Conservation (phyloP, 225 moss, liverwort and hornwort genomes). For the Climacium dendroides region DNA sequence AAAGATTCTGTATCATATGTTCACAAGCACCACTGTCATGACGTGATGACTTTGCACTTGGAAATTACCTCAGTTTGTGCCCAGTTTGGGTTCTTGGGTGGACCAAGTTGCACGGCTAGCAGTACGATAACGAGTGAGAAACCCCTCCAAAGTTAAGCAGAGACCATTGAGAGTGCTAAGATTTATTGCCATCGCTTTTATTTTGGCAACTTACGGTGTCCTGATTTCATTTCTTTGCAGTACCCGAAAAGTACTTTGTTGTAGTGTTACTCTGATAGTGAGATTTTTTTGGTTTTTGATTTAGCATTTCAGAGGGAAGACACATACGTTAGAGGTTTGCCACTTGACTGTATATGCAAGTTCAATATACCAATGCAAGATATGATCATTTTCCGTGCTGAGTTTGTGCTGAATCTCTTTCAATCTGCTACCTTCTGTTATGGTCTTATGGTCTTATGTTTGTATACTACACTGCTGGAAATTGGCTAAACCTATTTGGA, state of each 20-base stretch:
- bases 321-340: background rate
- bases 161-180: background rate
- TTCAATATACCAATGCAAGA: conserved; percentile 4
- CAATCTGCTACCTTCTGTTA: background rate
- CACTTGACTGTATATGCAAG: conserved; percentile 8
- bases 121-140: conserved; percentile 23
- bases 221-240: background rate
- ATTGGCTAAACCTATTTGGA: background rate
- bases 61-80: background rate
- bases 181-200: background rate
- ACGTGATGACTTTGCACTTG: conserved; percentile 33
- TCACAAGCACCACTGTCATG: conserved; percentile 17
- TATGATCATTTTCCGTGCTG: background rate
- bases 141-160: background rate
- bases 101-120: conserved; percentile 39
- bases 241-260: background rate
- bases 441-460: background rate
- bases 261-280: background rate
- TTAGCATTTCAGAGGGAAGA: background rate
- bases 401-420: background rate
- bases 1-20: conserved; percentile 28
- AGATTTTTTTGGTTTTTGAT: background rate
- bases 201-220: background rate
- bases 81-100: background rate
- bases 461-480: background rate